Evolutionary conservation across 805 yeast species (phyloP).

Genomic region (Ogataea salicorniae): DNA sequence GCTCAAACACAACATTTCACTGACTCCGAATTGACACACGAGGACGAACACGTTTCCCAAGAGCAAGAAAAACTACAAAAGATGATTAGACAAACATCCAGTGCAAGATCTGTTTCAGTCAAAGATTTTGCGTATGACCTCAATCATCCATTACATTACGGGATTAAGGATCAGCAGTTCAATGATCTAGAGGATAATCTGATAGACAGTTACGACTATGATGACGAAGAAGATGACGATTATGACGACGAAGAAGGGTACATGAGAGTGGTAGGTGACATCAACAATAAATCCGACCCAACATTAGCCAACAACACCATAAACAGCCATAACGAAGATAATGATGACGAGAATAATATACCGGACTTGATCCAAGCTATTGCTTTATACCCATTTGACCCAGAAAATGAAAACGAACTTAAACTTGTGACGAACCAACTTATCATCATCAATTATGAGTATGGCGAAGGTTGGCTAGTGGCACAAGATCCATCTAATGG

Average conservation of each 20-base stretch:
- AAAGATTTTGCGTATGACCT: constrained; percentile 80
- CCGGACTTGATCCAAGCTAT: constrained; percentile 46
- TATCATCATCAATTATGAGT: constrained; percentile 81
- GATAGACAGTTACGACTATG: constrained; percentile 3
- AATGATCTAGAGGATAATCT: neutral
- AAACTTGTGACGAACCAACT: constrained; percentile 73
- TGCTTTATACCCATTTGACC: constrained; percentile 83
- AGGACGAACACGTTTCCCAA: neutral
- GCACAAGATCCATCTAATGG: constrained; percentile 75
- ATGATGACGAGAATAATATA: constrained; percentile 12
- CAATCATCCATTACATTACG: constrained; percentile 66
- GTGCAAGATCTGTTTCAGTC: constrained; percentile 38
- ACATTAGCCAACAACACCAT: too few species aligned
- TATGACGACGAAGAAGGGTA: constrained; percentile 22
- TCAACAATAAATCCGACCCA: too few species aligned
- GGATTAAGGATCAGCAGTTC: constrained; percentile 30
- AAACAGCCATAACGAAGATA: neutral
- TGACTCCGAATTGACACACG: too few species aligned
- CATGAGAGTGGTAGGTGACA: constrained; percentile 13
- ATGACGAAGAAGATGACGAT: constrained; percentile 9
- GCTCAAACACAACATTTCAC: too few species aligned
- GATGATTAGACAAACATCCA: neutral
- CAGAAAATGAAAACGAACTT: constrained; percentile 93
- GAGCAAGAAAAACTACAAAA: neutral
- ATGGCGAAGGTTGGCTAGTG: constrained; percentile 98